Conservation (phyloP, 2,329 filamentous ascomycete genomes). For the Cephalotrichum gorgonifer region DNA sequence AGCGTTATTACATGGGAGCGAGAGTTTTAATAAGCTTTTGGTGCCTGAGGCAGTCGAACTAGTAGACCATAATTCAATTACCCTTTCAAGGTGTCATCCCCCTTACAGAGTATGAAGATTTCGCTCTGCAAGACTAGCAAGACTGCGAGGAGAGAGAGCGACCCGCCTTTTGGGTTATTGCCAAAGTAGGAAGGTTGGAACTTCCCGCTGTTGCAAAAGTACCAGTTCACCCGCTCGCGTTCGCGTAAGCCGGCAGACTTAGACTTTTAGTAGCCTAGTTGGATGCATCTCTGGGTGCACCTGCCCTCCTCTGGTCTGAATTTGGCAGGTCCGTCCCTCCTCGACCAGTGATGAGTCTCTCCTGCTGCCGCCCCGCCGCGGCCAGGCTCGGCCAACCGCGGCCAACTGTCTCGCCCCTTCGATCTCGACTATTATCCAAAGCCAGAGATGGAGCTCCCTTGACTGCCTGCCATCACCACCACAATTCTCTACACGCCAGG, state of each 20-base stretch:
- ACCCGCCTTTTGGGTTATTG: neutral
- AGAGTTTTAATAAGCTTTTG: too few relatives aligned
- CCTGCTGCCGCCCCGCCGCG: neutral
- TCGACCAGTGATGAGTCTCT: constrained; percentile 3
- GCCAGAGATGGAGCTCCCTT: neutral
- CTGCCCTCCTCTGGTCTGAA: neutral
- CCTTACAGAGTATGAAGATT: too few relatives aligned
- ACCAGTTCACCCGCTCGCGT: neutral
- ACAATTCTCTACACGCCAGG: neutral
- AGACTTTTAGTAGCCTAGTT: too few relatives aligned
- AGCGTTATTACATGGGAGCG: too few relatives aligned
- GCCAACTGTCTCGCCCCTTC: constrained; percentile 10
- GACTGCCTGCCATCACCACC: neutral
- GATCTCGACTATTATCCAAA: constrained; percentile 16
- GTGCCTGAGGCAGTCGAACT: too few relatives aligned
- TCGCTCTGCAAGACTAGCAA: too few relatives aligned
- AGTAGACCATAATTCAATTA: too few relatives aligned
- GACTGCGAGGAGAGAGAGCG: neutral
- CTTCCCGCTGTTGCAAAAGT: neutral
- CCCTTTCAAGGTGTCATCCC: too few relatives aligned
- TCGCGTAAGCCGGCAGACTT: neutral
- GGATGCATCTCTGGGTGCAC: neutral
- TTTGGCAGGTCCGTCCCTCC: constrained; percentile 2
- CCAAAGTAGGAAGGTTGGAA: neutral
- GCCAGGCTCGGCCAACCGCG: constrained; percentile 9